Conservation (phyloP, 495 filamentous ascomycete species). For the Penicillium canariense region DNA sequence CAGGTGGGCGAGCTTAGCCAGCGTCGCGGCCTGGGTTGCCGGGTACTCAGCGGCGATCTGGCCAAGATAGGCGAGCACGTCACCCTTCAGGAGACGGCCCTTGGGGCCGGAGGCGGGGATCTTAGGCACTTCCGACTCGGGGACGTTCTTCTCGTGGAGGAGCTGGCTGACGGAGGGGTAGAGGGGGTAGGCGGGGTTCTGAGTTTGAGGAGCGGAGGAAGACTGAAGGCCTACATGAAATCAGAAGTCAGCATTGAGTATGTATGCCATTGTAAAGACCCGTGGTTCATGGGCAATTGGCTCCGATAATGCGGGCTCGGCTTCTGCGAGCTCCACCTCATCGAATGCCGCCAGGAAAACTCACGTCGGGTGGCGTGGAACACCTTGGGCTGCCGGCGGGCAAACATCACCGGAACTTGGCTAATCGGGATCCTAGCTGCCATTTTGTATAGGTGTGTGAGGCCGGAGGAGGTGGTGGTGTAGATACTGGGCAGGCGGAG, state of each 20-base stretch:
- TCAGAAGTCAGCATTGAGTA: constrained; percentile 1
- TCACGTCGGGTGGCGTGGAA: constrained; percentile 39
- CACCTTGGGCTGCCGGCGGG: constrained; percentile 37
- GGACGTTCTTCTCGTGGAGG: constrained; percentile 71
- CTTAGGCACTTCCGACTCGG: constrained; percentile 66
- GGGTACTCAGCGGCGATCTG: constrained; percentile 67
- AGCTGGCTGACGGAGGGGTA: constrained; percentile 84
- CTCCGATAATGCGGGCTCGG: constrained; percentile 9
- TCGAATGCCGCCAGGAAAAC: constrained; percentile 18
- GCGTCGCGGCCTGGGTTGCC: constrained; percentile 61
- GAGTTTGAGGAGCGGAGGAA: constrained; percentile 44
- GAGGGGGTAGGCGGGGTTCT: constrained; percentile 73
- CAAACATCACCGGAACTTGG: constrained; percentile 39
- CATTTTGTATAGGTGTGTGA: constrained; percentile 31
- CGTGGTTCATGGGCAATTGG: background rate
- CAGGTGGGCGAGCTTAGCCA: constrained; percentile 74
- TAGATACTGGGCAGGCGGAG: constrained; percentile 17
- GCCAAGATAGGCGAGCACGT: constrained; percentile 89
- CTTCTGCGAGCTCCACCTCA: background rate
- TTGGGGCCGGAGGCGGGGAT: constrained; percentile 87
- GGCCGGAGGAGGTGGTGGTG: constrained; percentile 4
- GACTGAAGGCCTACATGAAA: constrained; percentile 32
- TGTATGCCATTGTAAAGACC: background rate
- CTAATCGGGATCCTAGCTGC: constrained; percentile 35
- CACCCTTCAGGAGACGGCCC: constrained; percentile 89